These are phyloP conservation scores for Backusella tarrabulga DNA, from an alignment of 192 early-diverging fungal species.

Conservation along the genomic window DNA sequence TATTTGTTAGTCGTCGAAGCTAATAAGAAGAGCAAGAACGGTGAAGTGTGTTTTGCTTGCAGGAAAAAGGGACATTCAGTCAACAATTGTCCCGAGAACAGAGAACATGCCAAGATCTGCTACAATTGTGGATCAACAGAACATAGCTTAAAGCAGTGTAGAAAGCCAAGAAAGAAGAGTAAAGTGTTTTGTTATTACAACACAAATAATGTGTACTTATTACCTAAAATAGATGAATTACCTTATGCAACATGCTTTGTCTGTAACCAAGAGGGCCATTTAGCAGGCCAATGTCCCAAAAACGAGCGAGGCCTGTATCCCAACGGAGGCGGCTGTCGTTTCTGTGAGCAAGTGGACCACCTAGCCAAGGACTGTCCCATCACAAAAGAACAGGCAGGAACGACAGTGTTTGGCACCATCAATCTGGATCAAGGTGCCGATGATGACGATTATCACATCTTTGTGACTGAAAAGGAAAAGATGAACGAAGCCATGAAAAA, in stretches of 20 bases:
- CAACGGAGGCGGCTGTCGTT: constrained; percentile 87
- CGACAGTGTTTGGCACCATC: constrained; percentile 69
- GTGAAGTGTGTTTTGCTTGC: constrained; percentile 82
- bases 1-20: background rate
- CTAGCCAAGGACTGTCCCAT: constrained; percentile 80
- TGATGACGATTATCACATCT: constrained; percentile 89
- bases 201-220: too few relatives aligned
- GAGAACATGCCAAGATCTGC: constrained; percentile 60
- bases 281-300: constrained; percentile 79
- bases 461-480: constrained; percentile 59
- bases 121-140: constrained; percentile 87
- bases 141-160: constrained; percentile 81
- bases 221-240: constrained; percentile 41
- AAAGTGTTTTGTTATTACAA: background rate
- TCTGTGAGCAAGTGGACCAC: constrained; percentile 86
- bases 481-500: constrained; percentile 10
- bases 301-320: constrained; percentile 90
- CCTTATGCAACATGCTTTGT: constrained; percentile 88
- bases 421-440: constrained; percentile 86
- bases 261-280: constrained; percentile 81
- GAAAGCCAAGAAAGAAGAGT: constrained; percentile 49
- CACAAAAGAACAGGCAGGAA: constrained; percentile 56
- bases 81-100: constrained; percentile 73
- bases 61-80: constrained; percentile 82
- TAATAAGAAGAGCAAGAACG: background rate